Conservation (phyloP, 2,329 filamentous ascomycete species). For the Parasarocladium wereldwijsianum region DNA sequence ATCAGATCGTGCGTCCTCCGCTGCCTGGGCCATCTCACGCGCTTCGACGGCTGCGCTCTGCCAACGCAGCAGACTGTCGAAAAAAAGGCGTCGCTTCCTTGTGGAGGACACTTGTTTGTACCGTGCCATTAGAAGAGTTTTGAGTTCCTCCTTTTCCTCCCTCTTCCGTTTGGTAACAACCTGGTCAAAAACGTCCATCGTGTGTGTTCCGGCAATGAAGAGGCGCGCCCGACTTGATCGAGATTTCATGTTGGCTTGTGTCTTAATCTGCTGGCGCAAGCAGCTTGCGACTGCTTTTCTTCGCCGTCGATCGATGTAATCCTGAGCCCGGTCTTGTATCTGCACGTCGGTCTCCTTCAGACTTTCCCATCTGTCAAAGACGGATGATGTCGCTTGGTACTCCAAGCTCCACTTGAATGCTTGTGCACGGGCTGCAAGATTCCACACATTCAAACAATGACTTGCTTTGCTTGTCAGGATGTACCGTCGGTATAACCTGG, state of each 20-base stretch:
- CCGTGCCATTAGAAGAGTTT: slow-evolving; percentile 18
- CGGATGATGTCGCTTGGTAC: slow-evolving; percentile 13
- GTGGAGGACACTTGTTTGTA: slow-evolving; percentile 19
- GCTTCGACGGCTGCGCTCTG: slow-evolving; percentile 8
- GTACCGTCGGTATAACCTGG: slow-evolving; percentile 10
- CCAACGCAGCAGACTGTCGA: slow-evolving; percentile 17
- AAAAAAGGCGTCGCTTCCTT: slow-evolving; percentile 18
- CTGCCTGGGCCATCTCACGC: slow-evolving; percentile 7
- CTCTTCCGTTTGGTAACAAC: slow-evolving; percentile 12
- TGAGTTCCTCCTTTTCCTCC: slow-evolving; percentile 14
- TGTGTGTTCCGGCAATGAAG: slow-evolving; percentile 15
- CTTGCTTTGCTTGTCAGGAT: slow-evolving; percentile 9
- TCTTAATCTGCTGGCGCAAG: no score
- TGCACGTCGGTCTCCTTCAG: slow-evolving; percentile 5
- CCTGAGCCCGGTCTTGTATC: slow-evolving; percentile 9
- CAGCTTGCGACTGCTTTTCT: no score
- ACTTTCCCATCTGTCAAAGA: slow-evolving; percentile 16
- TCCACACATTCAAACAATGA: slow-evolving; percentile 16
- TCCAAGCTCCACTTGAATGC: slow-evolving; percentile 19
- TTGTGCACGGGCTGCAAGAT: slow-evolving; percentile 16
- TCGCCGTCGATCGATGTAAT: neutral
- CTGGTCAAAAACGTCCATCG: slow-evolving; percentile 14
- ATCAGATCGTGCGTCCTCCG: slow-evolving; percentile 7
- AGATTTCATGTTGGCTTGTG: no score
- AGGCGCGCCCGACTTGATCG: slow-evolving; percentile 16